Evolutionary conservation across 345 rosid genomes (phyloP), one percentile per base, ranked within the genome.

Genomic region (Sisymbrium altissimum): DNA sequence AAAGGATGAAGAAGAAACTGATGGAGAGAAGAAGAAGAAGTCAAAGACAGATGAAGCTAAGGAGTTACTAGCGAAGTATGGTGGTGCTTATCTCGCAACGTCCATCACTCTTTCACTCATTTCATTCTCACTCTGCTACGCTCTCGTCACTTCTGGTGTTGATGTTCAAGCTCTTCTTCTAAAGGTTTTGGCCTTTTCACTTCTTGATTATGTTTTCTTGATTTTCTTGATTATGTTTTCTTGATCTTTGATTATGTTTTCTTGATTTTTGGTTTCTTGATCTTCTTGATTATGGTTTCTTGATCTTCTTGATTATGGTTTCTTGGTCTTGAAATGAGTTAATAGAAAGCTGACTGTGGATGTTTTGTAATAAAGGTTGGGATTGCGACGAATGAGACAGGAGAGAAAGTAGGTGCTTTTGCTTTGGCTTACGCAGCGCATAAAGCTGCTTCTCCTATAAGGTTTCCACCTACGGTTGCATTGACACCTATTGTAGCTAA

Each of bases 31-130:
- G 19, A 73, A 56, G 27, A 63, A 81, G 82, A 89, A 85, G 70
- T 85, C 96, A 7, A 89, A 82, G 50, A 86, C 91, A 35, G 92
- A 89, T 36, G 81, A 94, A 75, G 95, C 97, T 0, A 91, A 91
- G 60, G 96, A 94, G 74, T 84, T 91, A 25, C 84, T 89, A 9
- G 80, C 89, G 0, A 91, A 89, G 72, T 88, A 94, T 59, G 98
- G 98, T 48, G 98, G 98, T 77, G 98, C 98, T 55, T 91, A 94
- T 70, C 83, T 94, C 6, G 97, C 95, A 32, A 94, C 97, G 6
- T 94, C 98, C 39, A 87, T 94, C 46, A 88, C 97, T 18, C 96
- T 94, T 52, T 91, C 98, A 3, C 66, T 89, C 77, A 84, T 94
- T 69, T 91, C 97, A 4, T 93, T 89, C 85, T 68, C 91, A 2